phyloP scores from a whole-genome alignment of 73 alveolate species.

The Symbiodinium natans region DNA sequence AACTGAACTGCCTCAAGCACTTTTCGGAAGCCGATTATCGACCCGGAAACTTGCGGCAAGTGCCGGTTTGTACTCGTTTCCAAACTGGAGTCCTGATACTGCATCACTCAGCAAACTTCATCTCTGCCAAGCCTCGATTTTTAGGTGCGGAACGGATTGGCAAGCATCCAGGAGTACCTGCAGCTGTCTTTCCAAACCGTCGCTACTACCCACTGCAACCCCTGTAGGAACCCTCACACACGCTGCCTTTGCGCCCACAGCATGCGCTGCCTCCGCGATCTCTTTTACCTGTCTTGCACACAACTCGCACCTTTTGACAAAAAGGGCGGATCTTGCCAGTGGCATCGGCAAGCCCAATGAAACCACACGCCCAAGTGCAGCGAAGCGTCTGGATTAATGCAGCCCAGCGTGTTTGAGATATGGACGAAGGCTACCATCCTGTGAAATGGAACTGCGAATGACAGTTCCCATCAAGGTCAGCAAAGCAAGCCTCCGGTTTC shows the following conservation, averaged over 20 bases:
- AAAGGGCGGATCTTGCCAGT: background rate
- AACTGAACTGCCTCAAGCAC: too few species aligned
- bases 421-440: constrained; percentile 57
- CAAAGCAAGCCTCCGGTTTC: too few species aligned
- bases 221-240: background rate
- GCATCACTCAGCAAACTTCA: too few species aligned
- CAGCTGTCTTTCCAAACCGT: background rate
- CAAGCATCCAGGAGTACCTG: constrained; percentile 92
- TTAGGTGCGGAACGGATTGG: constrained; percentile 89
- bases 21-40: too few species aligned
- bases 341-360: background rate
- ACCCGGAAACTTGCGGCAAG: background rate
- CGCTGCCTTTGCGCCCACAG: constrained; percentile 86
- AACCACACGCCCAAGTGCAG: background rate
- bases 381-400: constrained; percentile 78
- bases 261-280: constrained; percentile 70
- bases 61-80: background rate
- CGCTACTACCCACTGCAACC: background rate
- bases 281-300: constrained; percentile 15
- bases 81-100: too few species aligned
- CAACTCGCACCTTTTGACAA: background rate
- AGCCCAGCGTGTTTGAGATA: constrained; percentile 83
- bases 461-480: too few species aligned
- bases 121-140: constrained; percentile 55
- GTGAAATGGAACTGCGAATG: background rate